Evolutionary conservation across 345 rosid genomes (phyloP), one percentile per base, ranked within the genome.

Genomic region (Dovyalis caffra): DNA sequence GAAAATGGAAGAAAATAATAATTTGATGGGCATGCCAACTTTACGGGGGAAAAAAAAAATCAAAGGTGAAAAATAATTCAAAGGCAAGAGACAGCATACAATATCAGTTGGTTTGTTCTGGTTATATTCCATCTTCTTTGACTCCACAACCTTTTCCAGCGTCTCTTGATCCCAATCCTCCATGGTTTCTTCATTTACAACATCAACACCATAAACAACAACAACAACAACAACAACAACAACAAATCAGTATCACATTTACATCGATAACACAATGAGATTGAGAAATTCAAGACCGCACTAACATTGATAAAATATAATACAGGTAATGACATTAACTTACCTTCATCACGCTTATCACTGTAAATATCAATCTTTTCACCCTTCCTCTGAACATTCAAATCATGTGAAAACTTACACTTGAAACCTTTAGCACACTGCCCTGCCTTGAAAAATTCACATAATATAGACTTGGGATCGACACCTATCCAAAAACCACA

Each of bases 161-260:
- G 87, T 91, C 76, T 87, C 98, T 79, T 92, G 99, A 83, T 95
- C 99, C 99, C 98, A 95, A 61, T 95, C 96, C 67, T 92, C 99
- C 99, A 95, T 95, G 0, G 88, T 78, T 74, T 86, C 98, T 90
- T 18, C 43, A 67, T 16, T 51, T 49, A 84, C 33, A 76, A 71
- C 69, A 5, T 11, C 49, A 16, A 16, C 49, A 18, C 49, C 21
- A 66, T n/a, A n/a, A n/a, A n/a, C n/a, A n/a, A n/a, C n/a, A n/a
- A n/a, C n/a, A n/a, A n/a, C n/a, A n/a, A n/a, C n/a, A n/a, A n/a
- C n/a, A 43, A 53, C 29, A 31, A 33, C 62, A 6, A 64, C 63
- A 66, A 53, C 31, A 76, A 16, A 38, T 18, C 45, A 43, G 12
- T 14, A 14, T 43, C 18, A 43, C 18, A 43, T 43, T 43, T 14